These are phyloP conservation scores for Fusarium duplospermum DNA, from an alignment of 2,329 filamentous ascomycete genomes.

Conservation along the genomic window DNA sequence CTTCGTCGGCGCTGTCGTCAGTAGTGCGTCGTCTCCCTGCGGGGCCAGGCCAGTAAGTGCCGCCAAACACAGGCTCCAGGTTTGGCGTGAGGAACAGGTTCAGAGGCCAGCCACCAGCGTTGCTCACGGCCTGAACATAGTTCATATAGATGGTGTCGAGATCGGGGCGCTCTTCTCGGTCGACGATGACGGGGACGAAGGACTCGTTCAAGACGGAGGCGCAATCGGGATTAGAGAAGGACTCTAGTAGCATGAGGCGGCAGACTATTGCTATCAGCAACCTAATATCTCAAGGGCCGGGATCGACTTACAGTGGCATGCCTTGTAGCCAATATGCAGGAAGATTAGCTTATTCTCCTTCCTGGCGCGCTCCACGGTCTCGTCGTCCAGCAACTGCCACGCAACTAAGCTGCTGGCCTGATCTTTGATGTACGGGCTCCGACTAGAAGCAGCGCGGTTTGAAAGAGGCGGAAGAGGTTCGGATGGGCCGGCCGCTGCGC, in stretches of 20 bases:
- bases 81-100: slow-evolving; percentile 97
- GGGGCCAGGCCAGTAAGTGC: slow-evolving; percentile 94
- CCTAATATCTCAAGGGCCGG: not conserved
- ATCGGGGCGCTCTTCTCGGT: slow-evolving; percentile 93
- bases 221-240: slow-evolving; percentile 85
- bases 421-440: slow-evolving; percentile 71
- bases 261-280: slow-evolving; percentile 66
- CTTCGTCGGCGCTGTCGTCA: slow-evolving; percentile 62
- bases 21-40: slow-evolving; percentile 59
- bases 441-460: slow-evolving; percentile 53
- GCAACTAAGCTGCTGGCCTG: slow-evolving; percentile 86
- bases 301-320: slow-evolving; percentile 84
- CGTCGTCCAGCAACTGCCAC: slow-evolving; percentile 90
- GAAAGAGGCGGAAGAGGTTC: slow-evolving; percentile 43
- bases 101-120: slow-evolving; percentile 90
- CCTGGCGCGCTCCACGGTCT: slow-evolving; percentile 81
- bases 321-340: slow-evolving; percentile 92
- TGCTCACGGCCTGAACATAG: slow-evolving; percentile 93
- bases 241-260: slow-evolving; percentile 93
- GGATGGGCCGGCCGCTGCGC: slow-evolving; percentile 32
- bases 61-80: slow-evolving; percentile 93
- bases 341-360: slow-evolving; percentile 90
- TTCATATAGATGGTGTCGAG: slow-evolving; percentile 98
- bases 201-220: slow-evolving; percentile 84
- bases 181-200: slow-evolving; percentile 93